Evolutionary conservation across 306 rosid genomes (phyloP).

Genomic region (Cucurbita pepo): DNA sequence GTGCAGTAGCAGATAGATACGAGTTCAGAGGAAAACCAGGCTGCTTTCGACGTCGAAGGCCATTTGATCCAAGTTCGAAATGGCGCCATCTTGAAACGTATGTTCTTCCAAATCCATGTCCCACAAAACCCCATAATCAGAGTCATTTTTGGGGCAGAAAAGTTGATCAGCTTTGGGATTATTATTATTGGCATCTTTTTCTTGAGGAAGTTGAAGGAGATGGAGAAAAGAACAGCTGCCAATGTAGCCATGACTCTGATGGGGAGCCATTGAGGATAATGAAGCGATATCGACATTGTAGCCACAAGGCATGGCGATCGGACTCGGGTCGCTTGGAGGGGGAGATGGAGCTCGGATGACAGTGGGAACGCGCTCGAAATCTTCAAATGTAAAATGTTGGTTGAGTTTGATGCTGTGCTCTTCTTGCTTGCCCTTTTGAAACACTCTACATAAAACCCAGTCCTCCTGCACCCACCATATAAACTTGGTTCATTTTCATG

Average conservation of each 20-base stretch:
- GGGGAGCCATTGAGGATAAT: slow-evolving; percentile 31
- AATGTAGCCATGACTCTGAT: slow-evolving; percentile 8
- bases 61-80: slow-evolving; percentile 39
- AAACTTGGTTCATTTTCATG: background rate
- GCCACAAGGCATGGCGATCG: slow-evolving; percentile 20
- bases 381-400: slow-evolving; percentile 26
- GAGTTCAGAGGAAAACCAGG: slow-evolving; percentile 39
- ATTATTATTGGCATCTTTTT: slow-evolving; percentile 16
- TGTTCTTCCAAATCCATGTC: slow-evolving; percentile 54
- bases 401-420: slow-evolving; percentile 28
- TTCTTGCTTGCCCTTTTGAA: slow-evolving; percentile 43
- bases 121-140: slow-evolving; percentile 64
- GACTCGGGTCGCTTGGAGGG: slow-evolving; percentile 20
- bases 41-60: slow-evolving; percentile 55
- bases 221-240: slow-evolving; percentile 33
- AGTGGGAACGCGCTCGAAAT: slow-evolving; percentile 11
- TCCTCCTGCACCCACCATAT: slow-evolving; percentile 52
- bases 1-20: background rate
- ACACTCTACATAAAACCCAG: slow-evolving; percentile 40
- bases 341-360: slow-evolving; percentile 21
- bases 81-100: slow-evolving; percentile 29
- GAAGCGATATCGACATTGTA: slow-evolving; percentile 28
- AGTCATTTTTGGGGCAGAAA: slow-evolving; percentile 30
- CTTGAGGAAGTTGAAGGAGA: slow-evolving; percentile 39
- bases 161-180: slow-evolving; percentile 14